Base-by-base conservation (phyloP, 495 filamentous ascomycete genomes). In the Podospora pseudocomata region DNA sequence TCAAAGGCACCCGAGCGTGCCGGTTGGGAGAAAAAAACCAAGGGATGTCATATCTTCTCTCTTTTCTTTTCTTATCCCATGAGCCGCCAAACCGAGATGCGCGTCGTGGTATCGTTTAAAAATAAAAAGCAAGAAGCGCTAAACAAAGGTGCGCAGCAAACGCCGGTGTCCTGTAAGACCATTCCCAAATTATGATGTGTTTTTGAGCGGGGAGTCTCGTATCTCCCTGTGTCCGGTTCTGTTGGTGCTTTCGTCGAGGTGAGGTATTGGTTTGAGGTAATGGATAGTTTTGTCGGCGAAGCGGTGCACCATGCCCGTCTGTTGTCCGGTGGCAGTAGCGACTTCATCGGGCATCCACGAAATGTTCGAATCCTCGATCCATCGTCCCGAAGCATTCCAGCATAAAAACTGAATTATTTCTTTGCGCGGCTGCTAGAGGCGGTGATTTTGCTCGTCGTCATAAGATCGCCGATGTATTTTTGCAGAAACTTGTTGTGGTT, bases 401-500 rank as follows among this genome's bases (percentile, higher is more conserved):
- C 2, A 11, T 2, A 13, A 13, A 3, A 11, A 0, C 13, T 49
- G 39, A 49, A 60, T 79, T 69, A 87, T 74, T 86, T 86, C 76
- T 83, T 87, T 72, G 79, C 75, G 55, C 81, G 77, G 74, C 74
- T 79, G 75, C 75, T 80, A 28, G 82, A 80, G 5, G 89, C 86
- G 5, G 90, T 92, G 71, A 93, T 92, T 75, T 92, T 93, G 76
- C 87, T 91, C 16, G 90, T 92, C 67, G 86, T 86, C 90, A 93
- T 92, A 66, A 93, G 81, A 74, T 92, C 90, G 28, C 90, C 90
- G 66, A 93, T 93, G 76, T 94, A 94, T 75, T 94, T 91, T 75
- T 98, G 96, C 15, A 99, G 80, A 72, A 97, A 97, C 73, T 90
- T 92, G 83, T 99, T 99, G 74, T 97, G 90, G 72, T 84, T 91